A percentile compares a stretch with the other conserved stretches of the same genome.
Evolutionary conservation across 257 asterid genomes (phyloP).

Genomic region (Primulina eburnea): DNA sequence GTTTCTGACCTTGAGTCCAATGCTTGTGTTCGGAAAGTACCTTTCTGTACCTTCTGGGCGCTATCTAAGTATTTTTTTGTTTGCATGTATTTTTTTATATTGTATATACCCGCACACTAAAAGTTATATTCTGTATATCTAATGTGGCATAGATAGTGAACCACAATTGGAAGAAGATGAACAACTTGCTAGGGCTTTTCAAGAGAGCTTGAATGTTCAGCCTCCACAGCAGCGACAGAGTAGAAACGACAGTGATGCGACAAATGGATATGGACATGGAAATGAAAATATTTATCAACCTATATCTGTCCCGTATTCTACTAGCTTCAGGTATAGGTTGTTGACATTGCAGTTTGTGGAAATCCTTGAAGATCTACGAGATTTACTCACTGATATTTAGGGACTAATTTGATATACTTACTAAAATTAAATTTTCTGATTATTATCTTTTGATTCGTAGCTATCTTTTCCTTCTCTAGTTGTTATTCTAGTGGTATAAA

Average conservation of each 20-base stretch:
- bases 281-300: background rate
- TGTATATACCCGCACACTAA: background rate
- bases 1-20: no score
- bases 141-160: constrained; percentile 38
- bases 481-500: no score
- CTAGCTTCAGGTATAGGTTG: background rate
- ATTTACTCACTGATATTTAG: no score
- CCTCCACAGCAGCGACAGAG: constrained; percentile 46
- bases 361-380: background rate
- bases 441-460: no score
- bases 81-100: background rate
- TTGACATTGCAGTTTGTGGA: background rate
- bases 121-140: constrained; percentile 21
- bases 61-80: background rate
- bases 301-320: background rate
- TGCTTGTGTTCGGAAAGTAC: no score
- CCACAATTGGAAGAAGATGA: constrained; percentile 61
- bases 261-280: background rate
- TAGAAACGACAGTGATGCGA: constrained; percentile 30
- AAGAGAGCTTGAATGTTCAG: constrained; percentile 56
- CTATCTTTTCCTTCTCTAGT: no score
- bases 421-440: no score
- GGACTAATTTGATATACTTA: background rate
- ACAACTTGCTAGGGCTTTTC: constrained; percentile 62
- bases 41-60: no score